These are phyloP conservation scores for Coemansia sp. DNA, from an alignment of 192 early-diverging fungal species.

Conservation along the genomic window DNA sequence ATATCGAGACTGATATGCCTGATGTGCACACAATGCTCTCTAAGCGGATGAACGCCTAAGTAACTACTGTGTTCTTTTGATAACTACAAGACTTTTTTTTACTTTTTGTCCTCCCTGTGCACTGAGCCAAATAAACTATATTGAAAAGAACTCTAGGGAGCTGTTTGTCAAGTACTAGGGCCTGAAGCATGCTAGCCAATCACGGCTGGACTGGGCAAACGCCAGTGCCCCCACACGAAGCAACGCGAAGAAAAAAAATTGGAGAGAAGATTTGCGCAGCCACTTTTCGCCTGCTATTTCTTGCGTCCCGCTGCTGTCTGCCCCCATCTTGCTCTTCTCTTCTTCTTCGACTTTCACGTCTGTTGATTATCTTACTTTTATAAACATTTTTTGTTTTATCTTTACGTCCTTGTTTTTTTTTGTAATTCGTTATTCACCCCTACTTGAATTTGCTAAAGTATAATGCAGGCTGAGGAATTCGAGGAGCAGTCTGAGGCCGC, in stretches of 20 bases:
- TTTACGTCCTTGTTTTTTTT: background rate
- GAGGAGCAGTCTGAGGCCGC: slow-evolving; percentile 56
- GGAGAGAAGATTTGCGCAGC: slow-evolving; percentile 19
- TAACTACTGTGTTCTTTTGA: background rate
- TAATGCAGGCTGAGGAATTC: slow-evolving; percentile 52
- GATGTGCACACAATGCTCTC: slow-evolving; percentile 39
- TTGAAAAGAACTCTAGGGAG: background rate
- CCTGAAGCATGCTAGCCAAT: background rate
- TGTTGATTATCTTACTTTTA: slow-evolving; percentile 8
- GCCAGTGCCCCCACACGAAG: background rate
- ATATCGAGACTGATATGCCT: slow-evolving; percentile 20
- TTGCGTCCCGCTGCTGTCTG: background rate
- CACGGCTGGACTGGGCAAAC: background rate
- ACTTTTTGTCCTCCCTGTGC: background rate
- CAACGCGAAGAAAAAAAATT: slow-evolving; percentile 5
- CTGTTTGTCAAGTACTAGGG: background rate
- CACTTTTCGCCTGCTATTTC: slow-evolving; percentile 10
- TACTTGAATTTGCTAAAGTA: slow-evolving; percentile 1
- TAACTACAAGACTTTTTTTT: background rate
- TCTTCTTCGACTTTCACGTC: background rate
- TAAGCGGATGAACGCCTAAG: slow-evolving; percentile 21
- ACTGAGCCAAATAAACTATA: background rate
- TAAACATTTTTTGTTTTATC: slow-evolving; percentile 8
- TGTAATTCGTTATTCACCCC: background rate
- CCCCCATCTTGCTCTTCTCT: slow-evolving; percentile 18